These are phyloP conservation scores for Allium fistulosum DNA, from an alignment of 106 monocot species.

Conservation along the genomic window DNA sequence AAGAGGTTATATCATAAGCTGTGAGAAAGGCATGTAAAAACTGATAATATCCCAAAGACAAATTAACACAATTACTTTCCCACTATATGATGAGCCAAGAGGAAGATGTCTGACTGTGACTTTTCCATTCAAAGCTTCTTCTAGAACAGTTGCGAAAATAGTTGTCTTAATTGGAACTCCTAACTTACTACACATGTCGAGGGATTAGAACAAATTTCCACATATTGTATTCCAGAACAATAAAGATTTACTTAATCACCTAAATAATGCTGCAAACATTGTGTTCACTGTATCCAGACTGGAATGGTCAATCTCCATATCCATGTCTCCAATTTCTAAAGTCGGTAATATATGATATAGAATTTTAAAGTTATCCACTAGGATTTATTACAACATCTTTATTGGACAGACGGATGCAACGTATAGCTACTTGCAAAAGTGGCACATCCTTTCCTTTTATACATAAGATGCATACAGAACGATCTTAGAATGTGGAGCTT, in stretches of 20 bases:
- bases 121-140: constrained; percentile 94
- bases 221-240: not conserved
- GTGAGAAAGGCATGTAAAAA: constrained; percentile 1
- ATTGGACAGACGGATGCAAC: too few species aligned
- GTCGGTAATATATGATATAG: too few species aligned
- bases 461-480: too few species aligned
- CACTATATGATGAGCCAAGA: constrained; percentile 64
- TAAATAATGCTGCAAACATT: constrained; percentile 95
- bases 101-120: constrained; percentile 92
- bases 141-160: constrained; percentile 78
- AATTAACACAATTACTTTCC: constrained; percentile 77
- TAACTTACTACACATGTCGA: constrained; percentile 63
- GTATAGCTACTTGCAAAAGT: too few species aligned
- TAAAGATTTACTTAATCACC: constrained; percentile 30
- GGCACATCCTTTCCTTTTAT: too few species aligned
- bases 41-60: not conserved
- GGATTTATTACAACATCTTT: too few species aligned
- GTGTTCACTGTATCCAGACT: constrained; percentile 94
- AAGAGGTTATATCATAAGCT: too few species aligned
- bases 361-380: too few species aligned
- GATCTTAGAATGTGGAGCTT: too few species aligned
- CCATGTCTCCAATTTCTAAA: constrained; percentile 78
- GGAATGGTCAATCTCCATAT: constrained; percentile 98
- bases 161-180: constrained; percentile 96
- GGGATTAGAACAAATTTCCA: constrained; percentile 5